A percentile compares a stretch with the other conserved stretches of the same genome.
Conservation (phyloP, 345 rosid genomes). For the Brassica cretica region DNA sequence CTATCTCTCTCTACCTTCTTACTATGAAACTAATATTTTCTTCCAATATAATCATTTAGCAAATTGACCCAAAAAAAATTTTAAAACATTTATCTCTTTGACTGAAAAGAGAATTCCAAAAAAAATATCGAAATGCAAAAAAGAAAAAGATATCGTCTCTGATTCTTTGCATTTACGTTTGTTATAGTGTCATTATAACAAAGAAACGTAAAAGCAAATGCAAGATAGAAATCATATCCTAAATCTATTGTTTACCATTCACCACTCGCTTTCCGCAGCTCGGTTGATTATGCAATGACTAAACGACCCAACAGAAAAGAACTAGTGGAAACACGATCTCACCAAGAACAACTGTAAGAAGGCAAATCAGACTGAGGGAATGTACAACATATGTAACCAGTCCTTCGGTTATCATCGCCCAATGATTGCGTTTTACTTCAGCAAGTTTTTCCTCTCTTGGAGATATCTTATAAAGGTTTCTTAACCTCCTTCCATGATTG, state of each 20-base stretch:
- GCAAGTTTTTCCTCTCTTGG: neutral
- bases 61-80: no score
- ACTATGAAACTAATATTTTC: no score
- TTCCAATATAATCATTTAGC: no score
- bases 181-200: neutral
- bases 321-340: neutral
- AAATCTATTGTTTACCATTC: neutral
- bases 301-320: neutral
- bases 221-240: neutral
- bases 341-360: neutral
- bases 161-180: neutral
- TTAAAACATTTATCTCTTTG: neutral
- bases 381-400: neutral
- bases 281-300: neutral
- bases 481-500: neutral
- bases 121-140: neutral
- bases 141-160: neutral
- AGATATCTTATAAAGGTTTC: neutral
- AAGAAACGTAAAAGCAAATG: neutral
- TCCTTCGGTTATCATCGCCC: neutral
- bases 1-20: no score
- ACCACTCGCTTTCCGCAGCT: neutral
- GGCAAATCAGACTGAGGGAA: neutral
- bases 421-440: neutral
- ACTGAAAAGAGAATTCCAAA: neutral